phyloP scores from a whole-genome alignment of 2,329 filamentous ascomycete genomes.

The Ambrosiella cleistominuta region DNA sequence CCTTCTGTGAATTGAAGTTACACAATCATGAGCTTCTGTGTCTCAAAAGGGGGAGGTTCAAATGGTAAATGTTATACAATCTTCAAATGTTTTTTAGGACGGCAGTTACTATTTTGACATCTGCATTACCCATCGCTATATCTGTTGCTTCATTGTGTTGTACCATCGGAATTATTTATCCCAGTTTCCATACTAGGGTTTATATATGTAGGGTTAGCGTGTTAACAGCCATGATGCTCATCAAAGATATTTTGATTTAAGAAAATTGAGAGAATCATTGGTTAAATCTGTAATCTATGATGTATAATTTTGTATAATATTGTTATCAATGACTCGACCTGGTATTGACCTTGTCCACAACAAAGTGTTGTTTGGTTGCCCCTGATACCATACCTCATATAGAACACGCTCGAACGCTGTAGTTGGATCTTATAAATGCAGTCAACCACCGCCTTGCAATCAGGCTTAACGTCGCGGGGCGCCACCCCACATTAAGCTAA shows the following conservation, averaged over 20 bases:
- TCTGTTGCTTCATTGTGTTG: too few relatives aligned
- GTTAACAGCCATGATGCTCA: background rate
- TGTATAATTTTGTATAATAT: too few relatives aligned
- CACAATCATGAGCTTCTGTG: background rate
- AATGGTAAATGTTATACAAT: background rate
- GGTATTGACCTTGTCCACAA: background rate
- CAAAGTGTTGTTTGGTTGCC: background rate
- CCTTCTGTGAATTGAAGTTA: background rate
- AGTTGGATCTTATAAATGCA: background rate
- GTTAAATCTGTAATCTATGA: too few relatives aligned
- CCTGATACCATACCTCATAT: background rate
- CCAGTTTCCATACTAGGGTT: background rate
- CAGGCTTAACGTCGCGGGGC: background rate
- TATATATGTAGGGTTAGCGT: background rate
- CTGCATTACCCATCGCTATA: background rate
- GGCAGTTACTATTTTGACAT: background rate
- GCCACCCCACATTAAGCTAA: background rate
- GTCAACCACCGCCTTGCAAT: background rate
- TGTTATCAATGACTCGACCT: background rate
- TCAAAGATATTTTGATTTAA: too few relatives aligned
- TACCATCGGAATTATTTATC: background rate
- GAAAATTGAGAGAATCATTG: too few relatives aligned
- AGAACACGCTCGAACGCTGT: conserved; percentile 2
- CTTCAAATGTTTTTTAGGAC: background rate
- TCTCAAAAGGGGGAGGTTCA: background rate